Base-by-base conservation (phyloP, 2,329 filamentous ascomycete genomes). In the Torrubiella hemipterigena region DNA sequence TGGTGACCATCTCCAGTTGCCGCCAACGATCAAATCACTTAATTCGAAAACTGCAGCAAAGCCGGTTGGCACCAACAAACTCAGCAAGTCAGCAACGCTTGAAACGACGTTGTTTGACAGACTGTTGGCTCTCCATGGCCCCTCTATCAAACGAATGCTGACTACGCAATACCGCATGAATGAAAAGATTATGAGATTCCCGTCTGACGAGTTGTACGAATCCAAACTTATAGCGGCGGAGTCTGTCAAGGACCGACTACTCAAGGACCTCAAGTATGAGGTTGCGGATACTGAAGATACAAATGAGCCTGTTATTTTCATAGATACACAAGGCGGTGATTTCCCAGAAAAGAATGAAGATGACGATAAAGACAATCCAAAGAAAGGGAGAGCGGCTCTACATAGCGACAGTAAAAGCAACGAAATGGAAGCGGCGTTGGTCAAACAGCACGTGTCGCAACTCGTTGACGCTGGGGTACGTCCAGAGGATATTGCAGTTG, bases 81-180 rank as follows among this genome's bases (percentile, higher is more conserved):
- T n/a, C n/a, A n/a, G n/a, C n/a, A 65, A 69, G 35, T 67, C 65
- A 6, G 64, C 75, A 45, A 77, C 70, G 2, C 68, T 98, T 6
- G 87, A 94, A 48, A 82, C 69, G n/a, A 96, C 91, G 0, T 65
- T 98, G 18, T 98, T 98, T 52, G 89, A 96, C 53, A 73, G 91
- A 17, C 66, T 98, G 25, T 66, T 98, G 27, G 67, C 69, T 5
- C 63, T 95, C 12, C 83, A 98, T 50, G 91, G 91, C 1, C 59
- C 76, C 2, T 65, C 64, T 5, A 86, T 98, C 59, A 96, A 96
- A 61, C 69, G 82, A 31, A 94, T 96, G 83, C 72, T 98, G 16
- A 96, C 85, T 4, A 93, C 81, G 5, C 91, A 98, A 58, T 98
- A 98, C 54, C 85, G 91, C 22, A 98, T 98, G 91, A 86, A 98